Conservation (phyloP, 2,329 filamentous ascomycete species). For the Fusarium sp. region DNA sequence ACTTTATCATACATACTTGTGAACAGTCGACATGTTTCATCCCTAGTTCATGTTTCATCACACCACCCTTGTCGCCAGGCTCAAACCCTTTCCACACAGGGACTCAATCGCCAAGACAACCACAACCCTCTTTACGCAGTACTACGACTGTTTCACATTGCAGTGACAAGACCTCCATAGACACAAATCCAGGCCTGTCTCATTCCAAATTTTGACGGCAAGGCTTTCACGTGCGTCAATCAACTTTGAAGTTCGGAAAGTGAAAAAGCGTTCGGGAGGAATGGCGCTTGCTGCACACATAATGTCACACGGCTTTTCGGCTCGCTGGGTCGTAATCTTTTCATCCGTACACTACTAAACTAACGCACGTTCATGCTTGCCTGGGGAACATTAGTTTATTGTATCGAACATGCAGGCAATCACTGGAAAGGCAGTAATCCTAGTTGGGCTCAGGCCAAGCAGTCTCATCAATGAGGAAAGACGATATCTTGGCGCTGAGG, state of each 20-base stretch:
- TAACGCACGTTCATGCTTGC: constrained; percentile 68
- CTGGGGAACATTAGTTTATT: constrained; percentile 72
- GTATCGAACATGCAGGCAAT: constrained; percentile 65
- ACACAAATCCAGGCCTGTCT: constrained; percentile 67
- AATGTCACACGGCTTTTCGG: constrained; percentile 71
- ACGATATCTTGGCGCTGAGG: background rate
- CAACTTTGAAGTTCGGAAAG: constrained; percentile 54
- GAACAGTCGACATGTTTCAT: constrained; percentile 24
- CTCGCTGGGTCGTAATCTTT: constrained; percentile 70
- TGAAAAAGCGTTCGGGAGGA: constrained; percentile 65
- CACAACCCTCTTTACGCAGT: constrained; percentile 58
- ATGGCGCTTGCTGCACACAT: constrained; percentile 74
- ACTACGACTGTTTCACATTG: constrained; percentile 71
- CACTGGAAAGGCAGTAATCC: constrained; percentile 5
- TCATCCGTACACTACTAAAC: constrained; percentile 66
- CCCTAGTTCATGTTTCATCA: constrained; percentile 29
- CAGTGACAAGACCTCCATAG: constrained; percentile 69
- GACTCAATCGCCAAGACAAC: constrained; percentile 22
- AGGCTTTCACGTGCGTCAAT: constrained; percentile 9
- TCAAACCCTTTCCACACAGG: constrained; percentile 10
- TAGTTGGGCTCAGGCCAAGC: background rate
- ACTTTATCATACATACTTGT: background rate
- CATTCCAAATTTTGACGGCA: constrained; percentile 55
- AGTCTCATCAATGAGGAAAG: constrained; percentile 15
- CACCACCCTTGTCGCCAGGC: constrained; percentile 13